These are phyloP conservation scores for Gossypium rotundifolium DNA, from an alignment of 345 rosid species.

Conservation along the genomic window DNA sequence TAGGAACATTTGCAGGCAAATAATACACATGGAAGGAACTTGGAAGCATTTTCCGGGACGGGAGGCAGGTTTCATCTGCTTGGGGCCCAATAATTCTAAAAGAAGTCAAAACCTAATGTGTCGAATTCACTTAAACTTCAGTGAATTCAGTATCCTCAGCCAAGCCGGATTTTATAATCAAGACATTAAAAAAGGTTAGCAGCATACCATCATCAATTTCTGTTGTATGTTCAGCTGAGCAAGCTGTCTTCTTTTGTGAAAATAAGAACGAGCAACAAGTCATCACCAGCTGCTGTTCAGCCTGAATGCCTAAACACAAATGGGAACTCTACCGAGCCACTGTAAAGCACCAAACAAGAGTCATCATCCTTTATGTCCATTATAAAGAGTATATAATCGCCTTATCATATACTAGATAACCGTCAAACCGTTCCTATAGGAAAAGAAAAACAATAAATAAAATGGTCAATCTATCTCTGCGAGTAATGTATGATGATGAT, in stretches of 20 bases:
- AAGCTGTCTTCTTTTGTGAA: slow-evolving; percentile 27
- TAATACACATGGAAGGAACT: neutral
- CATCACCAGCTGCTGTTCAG: slow-evolving; percentile 26
- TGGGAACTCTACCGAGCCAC: slow-evolving; percentile 11
- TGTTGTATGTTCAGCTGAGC: slow-evolving; percentile 3
- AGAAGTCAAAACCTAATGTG: neutral
- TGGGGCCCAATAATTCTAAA: neutral
- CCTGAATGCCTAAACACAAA: slow-evolving; percentile 9
- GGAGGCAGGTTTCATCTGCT: neutral
- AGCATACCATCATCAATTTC: slow-evolving; percentile 46
- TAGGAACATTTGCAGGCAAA: slow-evolving; percentile 5
- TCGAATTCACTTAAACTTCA: neutral
- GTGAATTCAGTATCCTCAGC: neutral
- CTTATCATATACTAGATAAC: neutral
- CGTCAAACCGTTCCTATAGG: neutral
- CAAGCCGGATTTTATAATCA: neutral
- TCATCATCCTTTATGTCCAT: neutral
- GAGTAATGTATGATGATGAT: neutral
- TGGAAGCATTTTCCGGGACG: neutral
- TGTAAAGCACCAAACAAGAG: slow-evolving; percentile 9
- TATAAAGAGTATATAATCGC: neutral
- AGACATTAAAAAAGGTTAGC: neutral
- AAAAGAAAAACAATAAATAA: neutral
- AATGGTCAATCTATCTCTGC: neutral
- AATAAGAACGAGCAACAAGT: slow-evolving; percentile 26